phyloP scores from a whole-genome alignment of 208 protist genomes.

The Crithidia thermophila region DNA sequence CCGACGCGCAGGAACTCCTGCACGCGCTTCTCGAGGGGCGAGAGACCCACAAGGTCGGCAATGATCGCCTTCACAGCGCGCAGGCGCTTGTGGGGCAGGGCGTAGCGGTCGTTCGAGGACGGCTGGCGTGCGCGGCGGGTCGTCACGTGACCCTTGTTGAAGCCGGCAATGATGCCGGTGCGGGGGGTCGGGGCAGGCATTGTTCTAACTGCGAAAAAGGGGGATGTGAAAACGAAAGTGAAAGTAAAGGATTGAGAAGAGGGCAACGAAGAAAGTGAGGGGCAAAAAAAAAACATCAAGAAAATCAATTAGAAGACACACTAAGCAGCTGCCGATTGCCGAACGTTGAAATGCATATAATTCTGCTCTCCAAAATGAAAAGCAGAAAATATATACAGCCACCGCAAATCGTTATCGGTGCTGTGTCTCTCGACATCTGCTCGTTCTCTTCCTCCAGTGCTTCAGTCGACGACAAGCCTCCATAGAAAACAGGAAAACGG shows the following conservation, averaged over 20 bases:
- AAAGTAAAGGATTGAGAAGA: background rate
- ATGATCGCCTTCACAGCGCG: slow-evolving; percentile 93
- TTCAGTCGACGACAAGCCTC: no score
- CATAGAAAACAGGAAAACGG: no score
- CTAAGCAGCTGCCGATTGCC: no score
- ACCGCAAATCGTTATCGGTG: no score
- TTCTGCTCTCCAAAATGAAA: no score
- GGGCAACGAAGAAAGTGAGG: slow-evolving; percentile 1
- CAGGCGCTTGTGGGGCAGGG: slow-evolving; percentile 88
- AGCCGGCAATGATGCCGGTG: slow-evolving; percentile 92
- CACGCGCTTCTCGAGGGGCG: slow-evolving; percentile 94
- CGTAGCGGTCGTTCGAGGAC: slow-evolving; percentile 82
- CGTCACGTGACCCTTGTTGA: slow-evolving; percentile 93
- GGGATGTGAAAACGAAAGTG: no score
- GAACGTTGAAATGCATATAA: no score
- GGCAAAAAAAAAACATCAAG: no score
- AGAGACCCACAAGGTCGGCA: slow-evolving; percentile 89
- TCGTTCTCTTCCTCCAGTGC: no score
- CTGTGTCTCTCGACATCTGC: no score
- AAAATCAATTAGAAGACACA: background rate
- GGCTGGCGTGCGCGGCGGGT: slow-evolving; percentile 84
- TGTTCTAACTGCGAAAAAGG: slow-evolving; percentile 24
- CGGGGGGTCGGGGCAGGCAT: slow-evolving; percentile 76
- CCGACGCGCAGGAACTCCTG: slow-evolving; percentile 95
- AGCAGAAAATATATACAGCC: no score